Evolutionary conservation across 169 alveolate genomes (phyloP), one percentile per base, ranked within the genome.

Genomic region (Plasmodium gallinaceum): DNA sequence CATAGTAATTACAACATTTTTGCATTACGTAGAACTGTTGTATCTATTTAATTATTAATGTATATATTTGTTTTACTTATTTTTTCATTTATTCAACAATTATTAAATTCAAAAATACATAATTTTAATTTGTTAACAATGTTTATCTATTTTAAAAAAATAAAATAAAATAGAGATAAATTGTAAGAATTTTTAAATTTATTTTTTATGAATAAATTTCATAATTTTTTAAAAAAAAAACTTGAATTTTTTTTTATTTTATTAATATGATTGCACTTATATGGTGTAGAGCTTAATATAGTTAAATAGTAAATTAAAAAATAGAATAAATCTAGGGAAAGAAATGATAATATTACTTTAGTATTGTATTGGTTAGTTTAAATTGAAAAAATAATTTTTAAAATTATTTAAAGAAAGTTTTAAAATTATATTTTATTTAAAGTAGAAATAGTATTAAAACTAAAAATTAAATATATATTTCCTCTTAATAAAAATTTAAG

Each of bases 121-220:
- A 37, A 48, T 26, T 74, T 58, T 74, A 39, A 74, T 74, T 57
- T 74, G 60, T 74, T 74, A 26, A 62, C 70, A 74, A 39, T 32
- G 10, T 16, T 6, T 42, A 7, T 10, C 5, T 54, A 9, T 32
- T 32, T 32, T 32, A 32, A 32, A 32, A 32, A 32, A 32, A 32
- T n/a, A 32, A 32, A 32, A 32, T 32, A 32, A 32, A 32, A 32
- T 32, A 32, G 1, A 32, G 4, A 32, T 32, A 4, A 32, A 32
- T 4, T 32, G 4, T 32, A 4, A 32, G 39, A 4, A 72, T 26
- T 26, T 48, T 42, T 74, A 74, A 74, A 46, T 18, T 74, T 46
- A 22, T 58, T 46, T 58, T 74, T 54, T 58, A 74, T 37, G 73
- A 37, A 26, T 74, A 58, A 39, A n/a, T 74, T 74, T 58, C 5